These are phyloP conservation scores for Naganishia onofrii DNA, from an alignment of 768 basidiomycete genomes.

Conservation along the genomic window DNA sequence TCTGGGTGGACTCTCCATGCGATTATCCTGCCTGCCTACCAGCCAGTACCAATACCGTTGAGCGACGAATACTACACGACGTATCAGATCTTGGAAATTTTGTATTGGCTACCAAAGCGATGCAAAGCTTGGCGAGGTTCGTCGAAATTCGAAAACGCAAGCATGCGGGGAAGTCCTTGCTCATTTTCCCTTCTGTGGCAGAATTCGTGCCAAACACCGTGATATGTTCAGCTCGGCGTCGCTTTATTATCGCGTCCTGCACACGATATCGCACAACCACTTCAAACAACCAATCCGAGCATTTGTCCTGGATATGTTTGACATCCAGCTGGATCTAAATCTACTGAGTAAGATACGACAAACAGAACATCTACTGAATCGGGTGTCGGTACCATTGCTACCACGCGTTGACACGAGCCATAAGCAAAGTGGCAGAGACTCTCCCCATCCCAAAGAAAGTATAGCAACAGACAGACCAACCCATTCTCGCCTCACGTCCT, in stretches of 20 bases:
- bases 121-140: conserved; percentile 79
- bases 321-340: conserved; percentile 68
- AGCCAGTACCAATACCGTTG: conserved; percentile 29
- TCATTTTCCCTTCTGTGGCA: neutral
- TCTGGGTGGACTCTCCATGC: neutral
- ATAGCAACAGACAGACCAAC: neutral
- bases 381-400: neutral
- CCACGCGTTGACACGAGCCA: neutral
- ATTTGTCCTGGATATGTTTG: conserved; percentile 90
- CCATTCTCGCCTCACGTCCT: neutral
- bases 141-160: conserved; percentile 35
- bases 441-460: neutral
- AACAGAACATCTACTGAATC: conserved; percentile 11
- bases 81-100: conserved; percentile 93
- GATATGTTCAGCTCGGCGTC: conserved; percentile 71
- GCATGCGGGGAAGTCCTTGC: neutral
- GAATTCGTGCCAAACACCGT: conserved; percentile 58
- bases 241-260: conserved; percentile 79
- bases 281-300: conserved; percentile 88
- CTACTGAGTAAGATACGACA: conserved; percentile 52
- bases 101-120: conserved; percentile 91
- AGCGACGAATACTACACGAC: conserved; percentile 74
- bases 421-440: neutral
- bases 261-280: conserved; percentile 80
- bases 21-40: neutral